Conservation (phyloP, 2,329 filamentous ascomycete genomes). For the Fusarium hainanense region DNA sequence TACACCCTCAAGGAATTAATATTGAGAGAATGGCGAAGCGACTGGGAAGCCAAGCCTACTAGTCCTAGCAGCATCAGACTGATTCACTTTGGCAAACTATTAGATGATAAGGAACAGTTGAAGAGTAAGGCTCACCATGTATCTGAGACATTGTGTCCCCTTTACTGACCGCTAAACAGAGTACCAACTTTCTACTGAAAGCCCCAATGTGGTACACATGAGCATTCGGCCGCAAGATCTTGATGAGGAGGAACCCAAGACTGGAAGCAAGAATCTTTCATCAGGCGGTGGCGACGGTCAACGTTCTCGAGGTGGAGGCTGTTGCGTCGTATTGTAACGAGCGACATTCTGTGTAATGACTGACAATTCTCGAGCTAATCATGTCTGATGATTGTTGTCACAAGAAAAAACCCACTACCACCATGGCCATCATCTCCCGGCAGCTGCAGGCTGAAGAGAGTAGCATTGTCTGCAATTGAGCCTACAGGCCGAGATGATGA, state of each 20-base stretch:
- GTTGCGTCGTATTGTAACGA: conserved; percentile 63
- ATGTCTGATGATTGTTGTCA: conserved; percentile 3
- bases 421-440: conserved; percentile 4
- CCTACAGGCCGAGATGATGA: not conserved
- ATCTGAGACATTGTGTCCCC: not conserved
- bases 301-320: conserved; percentile 56
- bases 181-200: conserved; percentile 79
- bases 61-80: conserved; percentile 90
- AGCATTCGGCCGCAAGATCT: conserved; percentile 88
- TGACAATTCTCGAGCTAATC: conserved; percentile 10
- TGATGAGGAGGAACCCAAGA: conserved; percentile 81
- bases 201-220: conserved; percentile 93
- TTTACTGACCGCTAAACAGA: conserved; percentile 64
- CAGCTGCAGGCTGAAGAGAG: conserved; percentile 12
- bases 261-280: conserved; percentile 64
- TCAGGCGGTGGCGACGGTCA: conserved; percentile 56
- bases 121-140: conserved; percentile 71
- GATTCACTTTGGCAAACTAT: conserved; percentile 89
- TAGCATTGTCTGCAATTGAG: conserved; percentile 3
- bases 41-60: conserved; percentile 89
- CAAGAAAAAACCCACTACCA: conserved; percentile 13
- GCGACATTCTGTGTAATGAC: conserved; percentile 1
- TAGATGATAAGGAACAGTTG: conserved; percentile 87
- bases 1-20: conserved; percentile 96
- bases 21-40: conserved; percentile 88